Percentiles rank a stretch among this genome's conserved stretches.
phyloP scores from a whole-genome alignment of 2,329 filamentous ascomycete genomes.

The Pseudogymnoascus sp. region DNA sequence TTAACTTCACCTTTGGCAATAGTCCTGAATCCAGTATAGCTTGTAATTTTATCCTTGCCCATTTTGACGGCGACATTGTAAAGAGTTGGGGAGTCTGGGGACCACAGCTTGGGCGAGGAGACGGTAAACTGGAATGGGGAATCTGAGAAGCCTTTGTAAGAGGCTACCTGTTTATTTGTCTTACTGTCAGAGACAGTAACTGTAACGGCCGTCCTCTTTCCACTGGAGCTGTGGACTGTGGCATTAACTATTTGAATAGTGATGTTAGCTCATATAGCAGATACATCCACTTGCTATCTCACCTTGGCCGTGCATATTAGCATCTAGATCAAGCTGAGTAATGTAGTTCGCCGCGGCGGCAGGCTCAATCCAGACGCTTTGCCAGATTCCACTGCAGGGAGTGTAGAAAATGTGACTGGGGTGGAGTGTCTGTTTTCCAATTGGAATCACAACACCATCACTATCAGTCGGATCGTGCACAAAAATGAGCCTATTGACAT shows the following conservation, averaged over 20 bases:
- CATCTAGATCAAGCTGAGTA: slow-evolving; percentile 30
- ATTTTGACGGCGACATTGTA: slow-evolving; percentile 54
- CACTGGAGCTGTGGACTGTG: slow-evolving; percentile 40
- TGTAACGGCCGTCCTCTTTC: slow-evolving; percentile 23
- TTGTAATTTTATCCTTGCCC: slow-evolving; percentile 45
- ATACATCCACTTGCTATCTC: slow-evolving; percentile 18
- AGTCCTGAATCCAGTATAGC: slow-evolving; percentile 63
- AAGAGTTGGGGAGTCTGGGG: slow-evolving; percentile 50
- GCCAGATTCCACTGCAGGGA: slow-evolving; percentile 67
- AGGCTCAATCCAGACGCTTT: slow-evolving; percentile 62
- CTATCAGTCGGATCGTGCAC: slow-evolving; percentile 60
- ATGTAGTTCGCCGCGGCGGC: slow-evolving; percentile 41
- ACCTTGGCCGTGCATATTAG: slow-evolving; percentile 46
- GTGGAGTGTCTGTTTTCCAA: slow-evolving; percentile 53
- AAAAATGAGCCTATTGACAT: slow-evolving; percentile 44
- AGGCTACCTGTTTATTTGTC: slow-evolving; percentile 15
- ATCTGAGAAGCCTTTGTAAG: slow-evolving; percentile 38
- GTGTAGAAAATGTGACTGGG: slow-evolving; percentile 62
- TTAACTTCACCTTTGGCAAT: slow-evolving; percentile 47
- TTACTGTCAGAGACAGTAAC: slow-evolving; percentile 8
- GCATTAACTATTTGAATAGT: slow-evolving; percentile 38
- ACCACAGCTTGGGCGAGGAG: slow-evolving; percentile 51
- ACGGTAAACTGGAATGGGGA: slow-evolving; percentile 46
- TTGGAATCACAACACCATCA: slow-evolving; percentile 46
- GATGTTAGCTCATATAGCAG: not conserved